Conservation (phyloP, 164 flowering plant genomes). For the Litsea cubeba region DNA sequence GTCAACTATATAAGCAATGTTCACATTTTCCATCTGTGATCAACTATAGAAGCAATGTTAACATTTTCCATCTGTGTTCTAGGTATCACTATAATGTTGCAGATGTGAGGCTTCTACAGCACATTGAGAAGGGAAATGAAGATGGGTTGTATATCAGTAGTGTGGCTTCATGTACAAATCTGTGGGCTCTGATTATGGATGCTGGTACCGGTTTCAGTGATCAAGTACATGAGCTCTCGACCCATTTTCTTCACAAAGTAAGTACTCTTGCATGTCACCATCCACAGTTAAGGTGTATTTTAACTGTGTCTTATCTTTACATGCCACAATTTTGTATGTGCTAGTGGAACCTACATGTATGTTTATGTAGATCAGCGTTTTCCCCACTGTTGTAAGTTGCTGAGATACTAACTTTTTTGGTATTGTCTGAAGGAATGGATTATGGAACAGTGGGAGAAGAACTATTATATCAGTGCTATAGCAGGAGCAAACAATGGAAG, state of each 20-base stretch:
- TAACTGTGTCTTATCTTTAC: no score
- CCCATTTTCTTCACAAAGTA: conserved; percentile 73
- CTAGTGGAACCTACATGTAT: no score
- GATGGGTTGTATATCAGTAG: conserved; percentile 85
- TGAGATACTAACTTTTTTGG: neutral
- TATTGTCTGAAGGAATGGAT: conserved; percentile 76
- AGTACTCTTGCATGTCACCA: neutral
- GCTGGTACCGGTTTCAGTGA: conserved; percentile 85
- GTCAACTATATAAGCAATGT: no score
- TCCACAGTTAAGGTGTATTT: neutral
- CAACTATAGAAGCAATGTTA: no score
- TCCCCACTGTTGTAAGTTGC: neutral
- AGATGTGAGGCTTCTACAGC: conserved; percentile 74
- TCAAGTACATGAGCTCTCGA: conserved; percentile 82
- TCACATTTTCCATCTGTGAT: no score
- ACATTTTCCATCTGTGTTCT: conserved; percentile 10
- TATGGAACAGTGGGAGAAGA: conserved; percentile 96
- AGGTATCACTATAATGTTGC: conserved; percentile 94
- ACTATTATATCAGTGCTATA: conserved; percentile 78
- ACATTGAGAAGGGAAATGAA: conserved; percentile 83
- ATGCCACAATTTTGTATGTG: neutral
- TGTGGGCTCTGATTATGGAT: conserved; percentile 98
- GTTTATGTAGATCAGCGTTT: neutral
- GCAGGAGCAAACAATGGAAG: conserved; percentile 86
- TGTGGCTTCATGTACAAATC: conserved; percentile 72